These are phyloP conservation scores for Trichocladium antarcticum DNA, from an alignment of 495 filamentous ascomycete species.

Conservation along the genomic window DNA sequence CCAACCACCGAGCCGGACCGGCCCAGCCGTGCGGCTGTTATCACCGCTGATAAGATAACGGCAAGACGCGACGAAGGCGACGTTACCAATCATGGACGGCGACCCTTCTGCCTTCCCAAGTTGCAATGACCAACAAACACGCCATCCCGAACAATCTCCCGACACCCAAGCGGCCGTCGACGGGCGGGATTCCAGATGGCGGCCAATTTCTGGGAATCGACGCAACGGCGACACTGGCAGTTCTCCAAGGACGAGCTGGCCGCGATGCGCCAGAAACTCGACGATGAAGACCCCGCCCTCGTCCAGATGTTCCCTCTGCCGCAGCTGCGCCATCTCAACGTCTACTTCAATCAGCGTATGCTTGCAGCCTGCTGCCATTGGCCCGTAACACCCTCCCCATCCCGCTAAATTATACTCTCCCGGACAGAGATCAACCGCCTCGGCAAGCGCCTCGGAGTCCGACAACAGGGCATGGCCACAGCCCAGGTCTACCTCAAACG, in stretches of 20 bases:
- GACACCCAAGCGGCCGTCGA: neutral
- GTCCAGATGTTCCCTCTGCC: slow-evolving; percentile 74
- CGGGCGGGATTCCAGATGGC: slow-evolving; percentile 49
- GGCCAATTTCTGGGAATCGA: slow-evolving; percentile 93
- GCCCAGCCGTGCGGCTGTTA: neutral
- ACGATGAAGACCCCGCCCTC: slow-evolving; percentile 56
- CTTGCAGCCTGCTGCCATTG: neutral
- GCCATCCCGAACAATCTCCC: too few species aligned
- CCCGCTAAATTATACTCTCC: neutral
- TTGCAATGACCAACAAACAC: too few species aligned
- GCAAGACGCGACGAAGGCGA: neutral
- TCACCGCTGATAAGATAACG: slow-evolving; percentile 2
- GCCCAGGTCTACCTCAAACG: slow-evolving; percentile 89
- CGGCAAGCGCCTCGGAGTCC: slow-evolving; percentile 63
- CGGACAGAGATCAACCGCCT: slow-evolving; percentile 67
- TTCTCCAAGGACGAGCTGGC: slow-evolving; percentile 71
- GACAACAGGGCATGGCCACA: slow-evolving; percentile 89
- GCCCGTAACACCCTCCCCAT: neutral
- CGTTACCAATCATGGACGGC: too few species aligned
- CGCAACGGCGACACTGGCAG: slow-evolving; percentile 80
- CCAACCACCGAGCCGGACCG: neutral
- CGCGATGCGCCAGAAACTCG: slow-evolving; percentile 58
- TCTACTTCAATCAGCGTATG: slow-evolving; percentile 85
- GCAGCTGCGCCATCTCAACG: slow-evolving; percentile 68
- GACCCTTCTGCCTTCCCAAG: too few species aligned